A percentile compares a stretch with the other conserved stretches of the same genome.
phyloP scores from a whole-genome alignment of 768 basidiomycete genomes.

The Kwoniella dejecticola region DNA sequence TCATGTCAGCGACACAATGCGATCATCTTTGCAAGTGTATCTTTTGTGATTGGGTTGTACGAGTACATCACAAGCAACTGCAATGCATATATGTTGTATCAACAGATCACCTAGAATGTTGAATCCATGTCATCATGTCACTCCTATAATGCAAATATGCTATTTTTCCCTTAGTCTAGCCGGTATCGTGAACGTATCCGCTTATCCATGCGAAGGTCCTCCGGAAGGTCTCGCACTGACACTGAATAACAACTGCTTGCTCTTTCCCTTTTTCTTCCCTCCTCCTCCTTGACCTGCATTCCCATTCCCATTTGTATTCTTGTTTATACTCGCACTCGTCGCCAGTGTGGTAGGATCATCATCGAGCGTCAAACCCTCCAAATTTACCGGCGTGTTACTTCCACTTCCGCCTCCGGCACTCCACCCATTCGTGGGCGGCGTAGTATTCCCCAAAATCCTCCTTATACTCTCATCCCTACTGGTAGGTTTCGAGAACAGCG shows the following conservation, averaged over 20 bases:
- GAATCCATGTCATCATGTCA: too few species aligned
- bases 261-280: slow-evolving; percentile 53
- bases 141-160: too few species aligned
- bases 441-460: slow-evolving; percentile 34
- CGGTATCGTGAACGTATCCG: too few species aligned
- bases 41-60: too few species aligned
- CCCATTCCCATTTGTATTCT: background rate
- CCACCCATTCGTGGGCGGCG: slow-evolving; percentile 33
- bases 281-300: slow-evolving; percentile 21
- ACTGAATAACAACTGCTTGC: slow-evolving; percentile 51
- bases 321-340: too few species aligned
- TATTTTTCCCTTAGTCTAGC: too few species aligned
- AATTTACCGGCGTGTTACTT: background rate
- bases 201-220: slow-evolving; percentile 8
- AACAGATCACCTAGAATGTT: too few species aligned
- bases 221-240: slow-evolving; percentile 44
- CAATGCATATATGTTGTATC: too few species aligned
- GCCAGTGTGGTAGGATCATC: background rate
- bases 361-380: slow-evolving; percentile 3
- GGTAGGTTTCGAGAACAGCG: slow-evolving; percentile 44
- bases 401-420: background rate
- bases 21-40: too few species aligned
- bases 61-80: background rate
- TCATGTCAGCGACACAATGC: too few species aligned
- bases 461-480: slow-evolving; percentile 45